Evolutionary conservation across 2,329 filamentous ascomycete genomes (phyloP), one percentile per base, ranked within the genome.

Genomic region (Elsinoe ampelina): DNA sequence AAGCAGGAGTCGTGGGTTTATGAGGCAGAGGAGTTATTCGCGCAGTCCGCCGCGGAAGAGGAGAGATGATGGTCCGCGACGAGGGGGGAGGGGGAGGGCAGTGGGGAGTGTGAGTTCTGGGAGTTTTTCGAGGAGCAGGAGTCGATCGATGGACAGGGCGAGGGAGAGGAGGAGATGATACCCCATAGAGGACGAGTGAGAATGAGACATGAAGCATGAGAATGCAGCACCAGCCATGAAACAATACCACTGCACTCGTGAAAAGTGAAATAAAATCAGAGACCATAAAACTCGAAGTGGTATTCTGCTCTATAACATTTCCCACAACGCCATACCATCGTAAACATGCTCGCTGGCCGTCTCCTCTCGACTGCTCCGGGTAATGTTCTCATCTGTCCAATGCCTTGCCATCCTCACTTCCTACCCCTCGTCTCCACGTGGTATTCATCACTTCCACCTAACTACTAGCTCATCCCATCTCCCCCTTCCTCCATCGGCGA

Each of bases 131-230:
- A 61, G 61, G 45, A 60, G 60, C 36, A 47, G 59, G 56, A 77
- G 73, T 59, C 67, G 73, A 57, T 71, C 68, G 58, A 60, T 66
- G 34, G 65, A 67, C 39, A 65, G 66, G 34, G 65, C 67, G 39
- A 65, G 72, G 54, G 65, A 67, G 34, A 63, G 63, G 42, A 52
- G 26, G 36, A 56, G 36, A 39, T 39, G 10, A 30, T 30, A 30
- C 26, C 26, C 26, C 22, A 22, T 22, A 5, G 22, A 22, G 22
- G 22, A 22, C 22, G 5, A 22, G 22, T 3, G 22, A 5, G 5
- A 22, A 22, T 22, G 22, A 22, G 22, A 22, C 5, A 22, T 22
- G 22, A 22, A 22, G 22, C 22, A 22, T 22, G 22, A 22, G 22
- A 5, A 22, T 22, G 5, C 22, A 22, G 5, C 22, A 22, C 5